Conservation (phyloP, 1,139 yeast genomes). For the Scheffersomyces lignicola region DNA sequence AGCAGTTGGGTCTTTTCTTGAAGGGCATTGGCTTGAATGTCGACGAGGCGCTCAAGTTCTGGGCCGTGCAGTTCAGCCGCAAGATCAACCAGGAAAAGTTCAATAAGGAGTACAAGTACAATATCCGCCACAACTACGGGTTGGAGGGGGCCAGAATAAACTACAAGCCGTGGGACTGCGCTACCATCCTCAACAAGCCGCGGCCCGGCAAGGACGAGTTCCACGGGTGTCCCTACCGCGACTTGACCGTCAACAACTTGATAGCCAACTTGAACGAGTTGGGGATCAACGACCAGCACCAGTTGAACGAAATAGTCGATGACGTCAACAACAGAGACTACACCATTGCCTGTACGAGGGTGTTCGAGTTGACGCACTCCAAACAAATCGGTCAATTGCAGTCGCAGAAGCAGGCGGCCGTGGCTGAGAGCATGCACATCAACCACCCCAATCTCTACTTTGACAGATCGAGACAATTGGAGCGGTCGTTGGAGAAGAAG, state of each 20-base stretch:
- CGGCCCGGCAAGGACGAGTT: slow-evolving; percentile 69
- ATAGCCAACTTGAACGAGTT: slow-evolving; percentile 55
- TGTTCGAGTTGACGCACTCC: slow-evolving; percentile 77
- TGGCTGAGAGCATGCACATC: slow-evolving; percentile 55
- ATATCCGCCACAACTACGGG: slow-evolving; percentile 86
- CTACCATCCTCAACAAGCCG: slow-evolving; percentile 70
- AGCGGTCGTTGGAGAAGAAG: slow-evolving; percentile 7
- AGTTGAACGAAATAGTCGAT: slow-evolving; percentile 62
- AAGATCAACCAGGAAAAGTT: slow-evolving; percentile 64
- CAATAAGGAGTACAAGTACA: slow-evolving; percentile 84
- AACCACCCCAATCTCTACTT: slow-evolving; percentile 88
- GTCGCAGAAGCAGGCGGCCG: slow-evolving; percentile 15
- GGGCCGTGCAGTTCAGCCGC: slow-evolving; percentile 72
- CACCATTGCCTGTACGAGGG: slow-evolving; percentile 87
- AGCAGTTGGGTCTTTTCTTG: slow-evolving; percentile 78
- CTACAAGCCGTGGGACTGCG: slow-evolving; percentile 85
- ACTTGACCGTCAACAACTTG: slow-evolving; percentile 63
- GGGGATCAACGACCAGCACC: slow-evolving; percentile 69
- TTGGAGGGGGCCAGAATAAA: slow-evolving; percentile 86
- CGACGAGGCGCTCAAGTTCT: slow-evolving; percentile 85
- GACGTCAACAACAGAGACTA: slow-evolving; percentile 66
- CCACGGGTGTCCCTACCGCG: slow-evolving; percentile 95
- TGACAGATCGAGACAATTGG: slow-evolving; percentile 62
- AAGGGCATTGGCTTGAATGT: slow-evolving; percentile 86
- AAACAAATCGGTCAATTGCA: slow-evolving; percentile 41